Conservation (phyloP, 176 grass and related monocot species). For the Oryza nivara region DNA sequence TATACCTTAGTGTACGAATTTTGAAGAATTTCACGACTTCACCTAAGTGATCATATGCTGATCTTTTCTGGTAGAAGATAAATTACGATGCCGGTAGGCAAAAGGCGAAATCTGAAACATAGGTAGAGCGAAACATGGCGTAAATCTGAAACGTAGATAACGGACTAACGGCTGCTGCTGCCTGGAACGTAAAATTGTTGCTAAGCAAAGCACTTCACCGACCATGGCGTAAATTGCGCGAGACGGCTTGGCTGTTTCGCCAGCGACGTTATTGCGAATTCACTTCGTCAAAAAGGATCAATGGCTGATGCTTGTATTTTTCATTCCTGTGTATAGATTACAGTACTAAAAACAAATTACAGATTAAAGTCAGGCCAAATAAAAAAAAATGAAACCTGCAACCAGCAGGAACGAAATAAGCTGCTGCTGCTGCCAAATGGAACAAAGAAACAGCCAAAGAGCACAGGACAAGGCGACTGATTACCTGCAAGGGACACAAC, state of each 20-base stretch:
- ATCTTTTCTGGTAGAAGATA: background rate
- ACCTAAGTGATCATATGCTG: background rate
- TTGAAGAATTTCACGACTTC: background rate
- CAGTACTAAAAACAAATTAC: too few relatives aligned
- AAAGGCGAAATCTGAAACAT: background rate
- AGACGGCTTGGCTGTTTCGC: background rate
- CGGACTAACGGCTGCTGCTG: background rate
- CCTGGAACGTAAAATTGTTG: constrained; percentile 3
- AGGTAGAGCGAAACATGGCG: background rate
- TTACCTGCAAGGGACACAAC: background rate
- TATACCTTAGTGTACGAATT: background rate
- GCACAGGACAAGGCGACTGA: background rate
- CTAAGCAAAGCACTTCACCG: background rate
- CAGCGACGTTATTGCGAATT: background rate
- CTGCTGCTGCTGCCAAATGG: too few relatives aligned
- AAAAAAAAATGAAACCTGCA: too few relatives aligned
- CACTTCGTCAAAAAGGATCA: background rate
- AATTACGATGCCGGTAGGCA: background rate
- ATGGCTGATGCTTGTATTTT: background rate
- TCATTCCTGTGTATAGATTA: background rate
- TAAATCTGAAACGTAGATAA: too few relatives aligned
- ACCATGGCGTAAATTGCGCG: constrained; percentile 2
- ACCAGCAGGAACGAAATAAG: too few relatives aligned
- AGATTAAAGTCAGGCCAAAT: too few relatives aligned
- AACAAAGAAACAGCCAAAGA: background rate